Percentiles rank a stretch among this genome's conserved stretches.
These are phyloP conservation scores for Neurospora tetrasperma DNA, from an alignment of 495 filamentous ascomycete genomes.

Conservation along the genomic window DNA sequence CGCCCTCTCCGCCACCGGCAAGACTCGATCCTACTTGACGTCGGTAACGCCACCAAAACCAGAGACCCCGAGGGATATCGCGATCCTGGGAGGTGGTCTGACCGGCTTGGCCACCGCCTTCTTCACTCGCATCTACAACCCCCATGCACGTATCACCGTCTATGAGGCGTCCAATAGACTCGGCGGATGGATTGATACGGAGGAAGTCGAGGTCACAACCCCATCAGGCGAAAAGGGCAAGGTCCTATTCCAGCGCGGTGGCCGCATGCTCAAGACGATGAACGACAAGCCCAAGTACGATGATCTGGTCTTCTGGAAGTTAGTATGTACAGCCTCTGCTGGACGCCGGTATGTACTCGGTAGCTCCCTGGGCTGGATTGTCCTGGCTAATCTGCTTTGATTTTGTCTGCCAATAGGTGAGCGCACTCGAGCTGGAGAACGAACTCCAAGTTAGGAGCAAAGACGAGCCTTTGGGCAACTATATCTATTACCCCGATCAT, in stretches of 20 bases:
- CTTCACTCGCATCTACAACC: slow-evolving; percentile 51
- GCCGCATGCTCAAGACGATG: slow-evolving; percentile 60
- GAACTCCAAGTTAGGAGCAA: slow-evolving; percentile 42
- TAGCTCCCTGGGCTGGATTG: background rate
- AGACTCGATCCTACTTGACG: slow-evolving; percentile 1
- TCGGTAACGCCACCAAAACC: slow-evolving; percentile 3
- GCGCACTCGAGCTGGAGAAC: slow-evolving; percentile 48
- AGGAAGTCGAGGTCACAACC: slow-evolving; percentile 43
- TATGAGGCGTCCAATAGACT: slow-evolving; percentile 60
- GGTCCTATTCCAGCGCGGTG: slow-evolving; percentile 76
- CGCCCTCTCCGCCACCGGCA: background rate
- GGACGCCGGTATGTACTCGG: background rate
- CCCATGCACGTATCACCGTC: slow-evolving; percentile 53
- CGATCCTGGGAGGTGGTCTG: slow-evolving; percentile 79
- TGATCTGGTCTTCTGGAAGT: slow-evolving; percentile 32
- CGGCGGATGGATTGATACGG: slow-evolving; percentile 80
- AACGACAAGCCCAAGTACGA: slow-evolving; percentile 19
- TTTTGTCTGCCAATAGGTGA: slow-evolving; percentile 39
- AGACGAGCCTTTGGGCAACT: slow-evolving; percentile 53
- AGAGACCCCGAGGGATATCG: slow-evolving; percentile 40
- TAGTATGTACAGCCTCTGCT: slow-evolving; percentile 24
- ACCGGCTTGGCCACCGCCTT: slow-evolving; percentile 78
- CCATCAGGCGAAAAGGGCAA: slow-evolving; percentile 35
- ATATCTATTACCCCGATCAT: slow-evolving; percentile 85
- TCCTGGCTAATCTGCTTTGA: background rate